Conservation (phyloP, 305 asterid species). For the Rubia peregrina region DNA sequence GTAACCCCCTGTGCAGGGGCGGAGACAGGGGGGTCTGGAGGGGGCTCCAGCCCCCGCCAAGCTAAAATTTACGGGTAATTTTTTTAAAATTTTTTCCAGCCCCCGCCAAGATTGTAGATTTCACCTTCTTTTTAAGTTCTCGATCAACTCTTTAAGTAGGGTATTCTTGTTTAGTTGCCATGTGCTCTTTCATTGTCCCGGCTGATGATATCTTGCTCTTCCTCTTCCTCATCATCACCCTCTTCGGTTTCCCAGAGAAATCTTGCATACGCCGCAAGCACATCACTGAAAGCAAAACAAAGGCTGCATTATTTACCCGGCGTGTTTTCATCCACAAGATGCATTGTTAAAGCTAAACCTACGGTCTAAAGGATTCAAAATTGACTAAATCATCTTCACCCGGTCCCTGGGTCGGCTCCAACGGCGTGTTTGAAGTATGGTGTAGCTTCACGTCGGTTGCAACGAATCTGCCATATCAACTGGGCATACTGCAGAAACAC, state of each 20-base stretch:
- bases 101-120: neutral
- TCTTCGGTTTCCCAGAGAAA: conserved; percentile 75
- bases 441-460: conserved; percentile 46
- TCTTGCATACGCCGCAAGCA: conserved; percentile 70
- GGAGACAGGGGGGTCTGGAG: too few relatives aligned
- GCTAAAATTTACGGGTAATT: neutral
- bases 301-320: neutral
- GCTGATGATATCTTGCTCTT: neutral
- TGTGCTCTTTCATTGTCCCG: conserved; percentile 15
- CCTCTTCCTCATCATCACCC: conserved; percentile 29
- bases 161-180: conserved; percentile 7
- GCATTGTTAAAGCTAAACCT: neutral
- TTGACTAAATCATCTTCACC: conserved; percentile 34
- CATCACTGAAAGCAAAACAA: conserved; percentile 41
- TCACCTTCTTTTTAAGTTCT: too few relatives aligned
- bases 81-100: too few relatives aligned
- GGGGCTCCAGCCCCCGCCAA: too few relatives aligned
- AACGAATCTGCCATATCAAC: conserved; percentile 62
- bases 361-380: neutral
- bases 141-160: neutral
- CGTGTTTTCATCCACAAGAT: neutral
- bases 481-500: conserved; percentile 48
- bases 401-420: conserved; percentile 49
- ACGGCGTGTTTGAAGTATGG: conserved; percentile 59
- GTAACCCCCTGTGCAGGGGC: neutral